These are phyloP conservation scores for Penicillium sp. DNA, from an alignment of 2,329 filamentous ascomycete genomes.

Conservation along the genomic window DNA sequence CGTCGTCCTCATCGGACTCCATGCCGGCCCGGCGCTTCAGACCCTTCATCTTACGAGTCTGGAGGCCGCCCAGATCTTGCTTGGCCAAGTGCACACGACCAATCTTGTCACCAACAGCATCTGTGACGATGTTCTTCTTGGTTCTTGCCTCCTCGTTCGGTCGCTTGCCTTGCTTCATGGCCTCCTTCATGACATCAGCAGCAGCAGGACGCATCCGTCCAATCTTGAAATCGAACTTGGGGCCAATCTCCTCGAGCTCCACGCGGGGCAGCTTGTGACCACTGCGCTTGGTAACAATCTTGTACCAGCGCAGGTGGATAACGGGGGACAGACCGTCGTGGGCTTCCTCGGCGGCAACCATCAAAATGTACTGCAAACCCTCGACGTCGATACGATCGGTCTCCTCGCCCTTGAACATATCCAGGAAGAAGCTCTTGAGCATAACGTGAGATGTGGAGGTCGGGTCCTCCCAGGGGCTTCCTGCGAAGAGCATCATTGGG, in stretches of 20 bases:
- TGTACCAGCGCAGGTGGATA: conserved; percentile 74
- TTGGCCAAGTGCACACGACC: conserved; percentile 88
- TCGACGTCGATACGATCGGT: conserved; percentile 87
- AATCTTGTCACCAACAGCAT: conserved; percentile 93
- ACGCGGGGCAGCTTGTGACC: conserved; percentile 86
- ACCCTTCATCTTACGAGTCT: conserved; percentile 99
- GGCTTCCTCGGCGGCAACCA: conserved; percentile 72
- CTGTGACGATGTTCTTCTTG: conserved; percentile 96
- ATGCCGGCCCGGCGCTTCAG: conserved; percentile 78
- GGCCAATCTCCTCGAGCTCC: conserved; percentile 93
- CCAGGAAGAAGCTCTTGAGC: conserved; percentile 81
- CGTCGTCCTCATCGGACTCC: conserved; percentile 54
- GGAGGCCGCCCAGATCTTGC: conserved; percentile 82
- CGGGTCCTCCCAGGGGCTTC: conserved; percentile 81
- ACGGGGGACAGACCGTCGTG: conserved; percentile 42
- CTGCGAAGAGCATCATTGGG: conserved; percentile 88
- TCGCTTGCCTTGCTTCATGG: conserved; percentile 80
- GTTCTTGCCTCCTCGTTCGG: conserved; percentile 56
- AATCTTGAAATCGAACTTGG: conserved; percentile 86
- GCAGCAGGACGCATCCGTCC: conserved; percentile 63
- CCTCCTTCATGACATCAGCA: conserved; percentile 80
- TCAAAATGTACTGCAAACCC: conserved; percentile 87
- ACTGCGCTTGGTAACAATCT: conserved; percentile 81
- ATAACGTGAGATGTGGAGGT: conserved; percentile 77
- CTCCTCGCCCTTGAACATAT: conserved; percentile 86